Base-by-base conservation (phyloP, 192 early-diverging fungal genomes). In the Thoreauomyces humboldtii region DNA sequence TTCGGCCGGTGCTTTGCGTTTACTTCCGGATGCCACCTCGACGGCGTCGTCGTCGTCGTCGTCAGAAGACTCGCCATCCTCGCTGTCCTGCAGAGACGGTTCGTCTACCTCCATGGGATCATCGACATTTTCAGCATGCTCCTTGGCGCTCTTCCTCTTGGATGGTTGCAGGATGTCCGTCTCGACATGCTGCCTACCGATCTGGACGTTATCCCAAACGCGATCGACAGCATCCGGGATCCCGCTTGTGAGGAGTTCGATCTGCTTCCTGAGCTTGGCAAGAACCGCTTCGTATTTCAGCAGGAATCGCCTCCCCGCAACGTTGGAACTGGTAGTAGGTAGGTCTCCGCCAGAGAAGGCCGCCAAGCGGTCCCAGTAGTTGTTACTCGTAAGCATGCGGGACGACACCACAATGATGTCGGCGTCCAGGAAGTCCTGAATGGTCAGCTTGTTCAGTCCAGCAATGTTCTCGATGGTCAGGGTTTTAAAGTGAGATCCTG, bases 341-440 rank as follows among this genome's bases (percentile, higher is more conserved):
- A 75, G 44, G 14, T 27, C 46, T 15, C 72, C 73, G 12, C 65
- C 73, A 2, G 70, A 48, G 7, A 79, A 52, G 14, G 46, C 59
- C 25, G 71, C 70, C 35, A 79, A 29, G 34, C 74, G 65, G 7
- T 51, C 42, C 73, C 67, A 73, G 63, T 79, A 79, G 35, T 66
- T 66, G 21, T 47, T 45, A 3, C 58, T 58, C 2, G 12, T 45
- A 55, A 79, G 61, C 17, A 79, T 51, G 9, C 64, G 55, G 12
- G 72, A 74, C 7, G 63, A 41, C 15, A 68, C 54, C 11, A 79
- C 61, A 32, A 79, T 61, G 24, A 79, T 65, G 33, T 79, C 77
- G 45, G 74, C 77, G 24, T 66, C 47, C 61, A 65, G 32, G 43
- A 79, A 34, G 22, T 73, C 77, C 12, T 29, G 35, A 42, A 79